Evolutionary conservation across 2,329 filamentous ascomycete species (phyloP).

Genomic region (Fusarium transvaalense): DNA sequence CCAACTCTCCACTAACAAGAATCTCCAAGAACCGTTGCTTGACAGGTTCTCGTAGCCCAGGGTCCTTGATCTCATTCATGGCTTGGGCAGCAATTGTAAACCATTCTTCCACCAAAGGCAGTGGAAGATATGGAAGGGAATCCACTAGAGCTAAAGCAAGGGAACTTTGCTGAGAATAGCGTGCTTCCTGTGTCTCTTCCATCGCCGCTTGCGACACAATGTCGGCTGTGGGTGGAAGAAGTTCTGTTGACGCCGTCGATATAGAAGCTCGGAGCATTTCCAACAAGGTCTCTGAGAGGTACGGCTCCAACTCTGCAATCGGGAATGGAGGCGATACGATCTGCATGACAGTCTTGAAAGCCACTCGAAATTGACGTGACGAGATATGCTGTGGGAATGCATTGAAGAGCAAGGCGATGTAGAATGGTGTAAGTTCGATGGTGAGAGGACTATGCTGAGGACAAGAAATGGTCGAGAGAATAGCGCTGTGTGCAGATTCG

Average conservation of each 20-base stretch:
- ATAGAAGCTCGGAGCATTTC: slow-evolving; percentile 78
- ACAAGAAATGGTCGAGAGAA: slow-evolving; percentile 83
- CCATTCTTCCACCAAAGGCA: slow-evolving; percentile 82
- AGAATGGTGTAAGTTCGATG: slow-evolving; percentile 80
- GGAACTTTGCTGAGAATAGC: slow-evolving; percentile 82
- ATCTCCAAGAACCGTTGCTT: slow-evolving; percentile 83
- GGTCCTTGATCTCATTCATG: slow-evolving; percentile 73
- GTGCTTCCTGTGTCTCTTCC: slow-evolving; percentile 47
- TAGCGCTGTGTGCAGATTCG: slow-evolving; percentile 86
- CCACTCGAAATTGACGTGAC: slow-evolving; percentile 86
- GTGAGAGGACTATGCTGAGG: slow-evolving; percentile 81
- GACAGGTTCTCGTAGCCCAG: slow-evolving; percentile 71
- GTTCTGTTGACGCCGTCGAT: slow-evolving; percentile 63
- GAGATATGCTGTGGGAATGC: slow-evolving; percentile 85
- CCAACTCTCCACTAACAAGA: slow-evolving; percentile 85
- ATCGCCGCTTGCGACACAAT: slow-evolving; percentile 51
- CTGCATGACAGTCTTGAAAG: slow-evolving; percentile 86
- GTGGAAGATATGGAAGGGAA: slow-evolving; percentile 78
- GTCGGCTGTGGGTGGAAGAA: slow-evolving; percentile 57
- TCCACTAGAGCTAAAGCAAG: slow-evolving; percentile 83
- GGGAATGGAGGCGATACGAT: slow-evolving; percentile 84
- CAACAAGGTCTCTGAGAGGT: slow-evolving; percentile 82
- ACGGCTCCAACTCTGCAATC: slow-evolving; percentile 77
- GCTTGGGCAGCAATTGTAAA: slow-evolving; percentile 77
- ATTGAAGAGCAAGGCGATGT: slow-evolving; percentile 82